phyloP scores from a whole-genome alignment of 2,329 filamentous ascomycete species.

The Zalaria sp. region DNA sequence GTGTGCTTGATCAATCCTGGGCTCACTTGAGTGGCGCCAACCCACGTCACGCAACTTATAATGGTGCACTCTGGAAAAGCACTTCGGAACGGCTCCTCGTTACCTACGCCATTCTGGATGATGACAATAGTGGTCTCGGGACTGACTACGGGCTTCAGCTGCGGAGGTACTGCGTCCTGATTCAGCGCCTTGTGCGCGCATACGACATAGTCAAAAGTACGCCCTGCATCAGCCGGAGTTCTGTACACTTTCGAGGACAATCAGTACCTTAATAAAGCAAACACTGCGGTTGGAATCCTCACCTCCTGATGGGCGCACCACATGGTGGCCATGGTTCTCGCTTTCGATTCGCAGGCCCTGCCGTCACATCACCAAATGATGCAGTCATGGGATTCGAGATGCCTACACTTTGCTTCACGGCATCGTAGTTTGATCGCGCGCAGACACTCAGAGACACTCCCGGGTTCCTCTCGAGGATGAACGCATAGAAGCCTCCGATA shows the following conservation, averaged over 20 bases:
- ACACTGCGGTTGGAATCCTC: too few species aligned
- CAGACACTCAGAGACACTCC: constrained; percentile 28
- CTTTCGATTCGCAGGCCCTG: constrained; percentile 29
- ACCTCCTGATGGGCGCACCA: constrained; percentile 8
- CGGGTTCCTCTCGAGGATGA: constrained; percentile 31
- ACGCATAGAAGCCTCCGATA: constrained; percentile 45
- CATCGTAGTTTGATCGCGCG: constrained; percentile 32
- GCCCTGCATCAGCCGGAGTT: constrained; percentile 16
- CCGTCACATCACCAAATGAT: neutral
- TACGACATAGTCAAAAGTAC: constrained; percentile 32
- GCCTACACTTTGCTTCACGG: constrained; percentile 24
- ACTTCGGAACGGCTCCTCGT: constrained; percentile 40
- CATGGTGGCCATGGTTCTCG: constrained; percentile 25
- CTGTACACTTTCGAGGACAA: constrained; percentile 19
- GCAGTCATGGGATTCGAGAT: neutral
- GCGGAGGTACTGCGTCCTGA: constrained; percentile 19
- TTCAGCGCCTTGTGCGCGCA: constrained; percentile 32
- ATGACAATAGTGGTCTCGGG: constrained; percentile 41
- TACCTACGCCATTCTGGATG: constrained; percentile 49
- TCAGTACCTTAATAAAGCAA: constrained; percentile 18
- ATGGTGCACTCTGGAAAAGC: constrained; percentile 38
- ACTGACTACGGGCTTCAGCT: constrained; percentile 24
- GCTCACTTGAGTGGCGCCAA: constrained; percentile 35
- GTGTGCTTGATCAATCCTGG: constrained; percentile 38
- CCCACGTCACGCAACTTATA: constrained; percentile 42